Conservation (phyloP, 768 basidiomycete genomes). For the Pleurotus platypus region DNA sequence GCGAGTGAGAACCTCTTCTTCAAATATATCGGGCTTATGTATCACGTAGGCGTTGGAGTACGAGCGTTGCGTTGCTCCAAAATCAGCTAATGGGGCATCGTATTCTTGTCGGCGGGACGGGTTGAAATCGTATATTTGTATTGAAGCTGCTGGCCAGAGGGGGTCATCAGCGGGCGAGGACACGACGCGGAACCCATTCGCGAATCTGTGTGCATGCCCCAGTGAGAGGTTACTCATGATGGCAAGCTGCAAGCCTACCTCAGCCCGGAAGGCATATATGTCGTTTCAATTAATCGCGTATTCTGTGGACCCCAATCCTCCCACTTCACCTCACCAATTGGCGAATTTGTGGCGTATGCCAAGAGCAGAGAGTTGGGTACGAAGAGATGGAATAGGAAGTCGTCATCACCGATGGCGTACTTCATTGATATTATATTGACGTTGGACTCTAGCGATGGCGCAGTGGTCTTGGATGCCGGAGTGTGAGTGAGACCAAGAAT, state of each 20-base stretch:
- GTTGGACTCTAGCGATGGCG: slow-evolving; percentile 13
- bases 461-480: slow-evolving; percentile 19
- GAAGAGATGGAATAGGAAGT: slow-evolving; percentile 10
- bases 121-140: slow-evolving; percentile 3
- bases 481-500: slow-evolving; percentile 19
- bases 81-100: background rate
- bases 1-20: background rate
- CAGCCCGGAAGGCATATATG: slow-evolving; percentile 9
- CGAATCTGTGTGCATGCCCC: background rate
- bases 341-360: background rate
- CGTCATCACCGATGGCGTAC: background rate
- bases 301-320: slow-evolving; percentile 13
- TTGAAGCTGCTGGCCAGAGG: background rate
- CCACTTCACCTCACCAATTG: slow-evolving; percentile 7
- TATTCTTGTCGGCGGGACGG: background rate
- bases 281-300: slow-evolving; percentile 10
- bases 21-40: background rate
- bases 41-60: background rate
- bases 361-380: slow-evolving; percentile 12
- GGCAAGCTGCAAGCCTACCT: slow-evolving; percentile 4
- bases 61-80: background rate
- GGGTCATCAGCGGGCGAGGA: background rate
- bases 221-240: background rate
- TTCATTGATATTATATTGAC: slow-evolving; percentile 7
- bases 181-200: background rate